A percentile compares a stretch with the other conserved stretches of the same genome.
Conservation (phyloP, 129 eudicot genomes). For the Solidago caesia region DNA sequence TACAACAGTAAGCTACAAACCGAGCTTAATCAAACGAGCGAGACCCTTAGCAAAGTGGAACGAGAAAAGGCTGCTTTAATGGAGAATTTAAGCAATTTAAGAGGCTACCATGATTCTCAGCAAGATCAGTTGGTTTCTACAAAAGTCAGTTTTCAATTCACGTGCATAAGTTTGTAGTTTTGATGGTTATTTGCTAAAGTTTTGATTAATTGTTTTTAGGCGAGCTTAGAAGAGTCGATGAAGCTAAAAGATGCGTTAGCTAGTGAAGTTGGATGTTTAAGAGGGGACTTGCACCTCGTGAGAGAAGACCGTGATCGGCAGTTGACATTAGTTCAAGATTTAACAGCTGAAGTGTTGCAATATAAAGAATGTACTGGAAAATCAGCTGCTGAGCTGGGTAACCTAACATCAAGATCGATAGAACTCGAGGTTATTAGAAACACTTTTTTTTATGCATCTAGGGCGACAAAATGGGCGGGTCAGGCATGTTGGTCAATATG, state of each 20-base stretch:
- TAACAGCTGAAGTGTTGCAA: conserved; percentile 43
- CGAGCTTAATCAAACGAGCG: conserved; percentile 73
- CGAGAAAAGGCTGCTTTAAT: conserved; percentile 75
- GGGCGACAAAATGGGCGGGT: background rate
- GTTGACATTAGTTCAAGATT: conserved; percentile 43
- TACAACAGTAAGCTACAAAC: conserved; percentile 90
- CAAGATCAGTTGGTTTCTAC: conserved; percentile 72
- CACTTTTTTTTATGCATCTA: background rate
- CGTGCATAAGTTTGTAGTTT: background rate
- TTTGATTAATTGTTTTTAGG: conserved; percentile 35
- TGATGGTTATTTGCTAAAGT: background rate
- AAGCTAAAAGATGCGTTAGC: conserved; percentile 70
- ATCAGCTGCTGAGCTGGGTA: conserved; percentile 54
- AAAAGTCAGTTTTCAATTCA: conserved; percentile 41
- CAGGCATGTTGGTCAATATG: background rate
- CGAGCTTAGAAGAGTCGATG: conserved; percentile 65
- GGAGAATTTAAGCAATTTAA: conserved; percentile 73
- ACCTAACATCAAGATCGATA: conserved; percentile 48
- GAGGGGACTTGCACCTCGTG: conserved; percentile 72
- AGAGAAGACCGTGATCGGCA: conserved; percentile 84
- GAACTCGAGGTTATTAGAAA: conserved; percentile 68
- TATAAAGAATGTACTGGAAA: conserved; percentile 43
- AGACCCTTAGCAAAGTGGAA: conserved; percentile 75
- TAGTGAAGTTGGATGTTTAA: conserved; percentile 62
- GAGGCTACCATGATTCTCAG: conserved; percentile 73